Evolutionary conservation across 2,329 filamentous ascomycete species (phyloP), one percentile per base, ranked within the genome.

Genomic region (Thielaviopsis euricoi): DNA sequence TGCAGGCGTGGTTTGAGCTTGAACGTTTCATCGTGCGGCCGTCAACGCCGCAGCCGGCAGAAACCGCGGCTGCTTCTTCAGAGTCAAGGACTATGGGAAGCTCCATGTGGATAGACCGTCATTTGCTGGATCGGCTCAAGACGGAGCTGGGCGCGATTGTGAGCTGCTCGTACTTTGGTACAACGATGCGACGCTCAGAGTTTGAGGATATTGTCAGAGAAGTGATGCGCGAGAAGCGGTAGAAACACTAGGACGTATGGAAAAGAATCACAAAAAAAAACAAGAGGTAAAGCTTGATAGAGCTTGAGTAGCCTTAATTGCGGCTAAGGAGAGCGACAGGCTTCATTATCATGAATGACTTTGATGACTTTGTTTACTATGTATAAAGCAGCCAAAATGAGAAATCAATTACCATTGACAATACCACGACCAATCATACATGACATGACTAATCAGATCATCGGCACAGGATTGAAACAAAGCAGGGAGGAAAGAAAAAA

Each of bases 1-100:
- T 56, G 2, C 59, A 60, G 50, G 59, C 59, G 9, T 60, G 59
- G 59, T 60, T 60, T 40, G 59, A 60, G 26, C n/a, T 60, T 19
- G 55, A 60, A 26, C 19, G 21, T 6, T 19, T 26, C 21, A 29
- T 60, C 17, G 51, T 60, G 33, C 25, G 55, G 40, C 50, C 43
- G n/a, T 4, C n/a, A 21, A 3, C 43, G 43, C n/a, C 43, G 43
- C 17, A 12, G 13, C 4, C 9, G n/a, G 9, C 15, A 22, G 43
- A 48, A 48, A 10, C 17, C 2, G 2, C 37, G 37, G 37, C 12
- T 12, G 29, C 3, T 1, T 43, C 40, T 7, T 37, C 51, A 40
- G 19, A 19, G 10, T 17, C 51, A 40, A 25, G 33, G 22, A 6
- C 48, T n/a, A 21, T n/a, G n/a, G 43, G 7, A 23, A 29, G 22